These are phyloP conservation scores for Fagus crenata DNA, from an alignment of 306 rosid genomes.

Conservation along the genomic window DNA sequence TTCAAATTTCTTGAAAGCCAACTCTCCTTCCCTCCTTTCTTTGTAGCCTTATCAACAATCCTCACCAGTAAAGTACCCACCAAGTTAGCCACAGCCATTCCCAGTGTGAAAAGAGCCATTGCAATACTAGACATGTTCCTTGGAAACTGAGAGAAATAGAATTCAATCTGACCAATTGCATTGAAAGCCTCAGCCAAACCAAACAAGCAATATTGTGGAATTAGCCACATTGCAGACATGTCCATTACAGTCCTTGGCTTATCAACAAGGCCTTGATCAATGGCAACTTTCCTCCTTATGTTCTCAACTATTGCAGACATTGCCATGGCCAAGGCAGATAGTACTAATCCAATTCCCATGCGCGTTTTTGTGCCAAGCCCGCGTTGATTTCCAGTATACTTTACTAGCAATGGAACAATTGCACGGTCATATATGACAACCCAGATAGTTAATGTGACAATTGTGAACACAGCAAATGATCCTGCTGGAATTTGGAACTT, in stretches of 20 bases:
- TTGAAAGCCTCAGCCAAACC: conserved; percentile 42
- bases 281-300: conserved; percentile 26
- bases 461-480: conserved; percentile 37
- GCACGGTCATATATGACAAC: conserved; percentile 29
- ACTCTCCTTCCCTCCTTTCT: neutral
- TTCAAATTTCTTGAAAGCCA: conserved; percentile 20
- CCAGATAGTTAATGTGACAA: conserved; percentile 32
- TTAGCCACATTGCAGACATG: conserved; percentile 50
- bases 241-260: conserved; percentile 22
- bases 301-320: conserved; percentile 24
- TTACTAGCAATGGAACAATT: conserved; percentile 36
- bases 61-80: conserved; percentile 30
- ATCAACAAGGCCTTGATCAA: conserved; percentile 32
- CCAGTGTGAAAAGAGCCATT: conserved; percentile 42
- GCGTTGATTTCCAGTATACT: conserved; percentile 4
- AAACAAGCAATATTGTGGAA: conserved; percentile 35
- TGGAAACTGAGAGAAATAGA: conserved; percentile 36
- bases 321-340: neutral
- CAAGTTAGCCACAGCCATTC: conserved; percentile 31
- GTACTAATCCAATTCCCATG: conserved; percentile 21
- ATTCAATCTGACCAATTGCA: conserved; percentile 46
- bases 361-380: conserved; percentile 3
- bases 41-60: conserved; percentile 30
- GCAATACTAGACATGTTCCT: conserved; percentile 52
- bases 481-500: conserved; percentile 46